A percentile compares a stretch with the other conserved stretches of the same genome.
Conservation (phyloP, 768 basidiomycete genomes). For the Leccinum disarticulatum region DNA sequence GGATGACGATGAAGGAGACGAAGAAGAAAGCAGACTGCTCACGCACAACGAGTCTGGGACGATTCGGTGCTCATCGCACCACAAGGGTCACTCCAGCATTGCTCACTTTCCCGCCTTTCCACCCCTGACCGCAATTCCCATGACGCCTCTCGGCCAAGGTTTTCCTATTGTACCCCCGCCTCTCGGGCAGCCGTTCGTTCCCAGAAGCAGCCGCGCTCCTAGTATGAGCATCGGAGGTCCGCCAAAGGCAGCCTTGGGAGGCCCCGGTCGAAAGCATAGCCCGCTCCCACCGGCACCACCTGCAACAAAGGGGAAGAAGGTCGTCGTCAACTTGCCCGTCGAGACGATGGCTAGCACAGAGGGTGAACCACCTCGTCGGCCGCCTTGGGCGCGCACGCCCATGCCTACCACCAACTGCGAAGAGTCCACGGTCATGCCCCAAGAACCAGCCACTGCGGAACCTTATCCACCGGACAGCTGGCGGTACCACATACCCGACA, state of each 20-base stretch:
- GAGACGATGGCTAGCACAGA: slow-evolving; percentile 49
- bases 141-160: slow-evolving; percentile 59
- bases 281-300: slow-evolving; percentile 50
- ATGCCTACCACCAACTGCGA: slow-evolving; percentile 39
- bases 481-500: slow-evolving; percentile 56
- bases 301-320: slow-evolving; percentile 59
- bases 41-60: too few relatives aligned
- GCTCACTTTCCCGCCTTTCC: slow-evolving; percentile 63
- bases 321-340: slow-evolving; percentile 68
- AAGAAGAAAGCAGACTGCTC: too few relatives aligned
- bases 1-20: too few relatives aligned
- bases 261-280: slow-evolving; percentile 74
- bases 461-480: slow-evolving; percentile 64
- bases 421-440: slow-evolving; percentile 24
- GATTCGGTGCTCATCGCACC: slow-evolving; percentile 34
- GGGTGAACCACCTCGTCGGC: slow-evolving; percentile 41
- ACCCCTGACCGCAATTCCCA: slow-evolving; percentile 53
- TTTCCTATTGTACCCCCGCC: slow-evolving; percentile 53
- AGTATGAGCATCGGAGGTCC: slow-evolving; percentile 78
- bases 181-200: slow-evolving; percentile 51
- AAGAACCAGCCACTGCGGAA: slow-evolving; percentile 47
- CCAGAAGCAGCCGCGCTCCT: slow-evolving; percentile 62
- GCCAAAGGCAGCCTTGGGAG: slow-evolving; percentile 83
- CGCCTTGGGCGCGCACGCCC: slow-evolving; percentile 64
- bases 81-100: slow-evolving; percentile 57